phyloP scores from a whole-genome alignment of 768 basidiomycete species.

The Grammothele lineata region DNA sequence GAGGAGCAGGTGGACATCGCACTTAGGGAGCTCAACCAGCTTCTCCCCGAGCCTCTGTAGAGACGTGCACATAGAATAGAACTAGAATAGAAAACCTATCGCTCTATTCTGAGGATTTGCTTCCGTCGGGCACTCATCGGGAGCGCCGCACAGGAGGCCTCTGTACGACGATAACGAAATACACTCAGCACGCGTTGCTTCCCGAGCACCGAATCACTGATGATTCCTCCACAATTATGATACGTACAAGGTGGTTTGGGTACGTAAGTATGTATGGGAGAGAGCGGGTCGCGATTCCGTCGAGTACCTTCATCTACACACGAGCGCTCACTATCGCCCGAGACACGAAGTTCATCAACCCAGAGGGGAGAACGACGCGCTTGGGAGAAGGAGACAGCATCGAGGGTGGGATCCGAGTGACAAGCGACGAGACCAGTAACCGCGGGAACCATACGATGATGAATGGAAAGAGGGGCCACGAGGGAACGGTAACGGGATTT shows the following conservation, averaged over 20 bases:
- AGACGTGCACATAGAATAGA: background rate
- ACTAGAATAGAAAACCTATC: background rate
- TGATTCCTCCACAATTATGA: background rate
- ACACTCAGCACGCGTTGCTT: background rate
- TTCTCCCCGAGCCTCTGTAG: conserved; percentile 14
- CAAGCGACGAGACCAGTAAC: background rate
- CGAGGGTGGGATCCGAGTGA: conserved; percentile 7
- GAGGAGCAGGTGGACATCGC: conserved; percentile 52
- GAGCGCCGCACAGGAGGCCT: too few species aligned
- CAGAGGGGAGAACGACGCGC: conserved; percentile 39
- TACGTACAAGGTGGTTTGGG: conserved; percentile 10
- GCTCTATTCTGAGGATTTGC: too few species aligned
- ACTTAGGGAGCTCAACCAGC: conserved; percentile 34
- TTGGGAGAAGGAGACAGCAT: conserved; percentile 29
- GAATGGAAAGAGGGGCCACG: background rate
- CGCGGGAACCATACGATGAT: background rate
- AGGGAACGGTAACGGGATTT: conserved; percentile 1
- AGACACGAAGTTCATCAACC: conserved; percentile 40
- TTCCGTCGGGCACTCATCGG: too few species aligned
- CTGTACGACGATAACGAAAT: too few species aligned
- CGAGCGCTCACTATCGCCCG: conserved; percentile 44
- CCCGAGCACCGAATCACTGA: conserved; percentile 1
- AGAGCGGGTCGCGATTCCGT: background rate
- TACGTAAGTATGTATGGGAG: conserved; percentile 1
- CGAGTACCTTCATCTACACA: conserved; percentile 3